A percentile compares a stretch with the other conserved stretches of the same genome.
These are phyloP conservation scores for Dryas octopetala DNA, from an alignment of 306 rosid species.

Conservation along the genomic window DNA sequence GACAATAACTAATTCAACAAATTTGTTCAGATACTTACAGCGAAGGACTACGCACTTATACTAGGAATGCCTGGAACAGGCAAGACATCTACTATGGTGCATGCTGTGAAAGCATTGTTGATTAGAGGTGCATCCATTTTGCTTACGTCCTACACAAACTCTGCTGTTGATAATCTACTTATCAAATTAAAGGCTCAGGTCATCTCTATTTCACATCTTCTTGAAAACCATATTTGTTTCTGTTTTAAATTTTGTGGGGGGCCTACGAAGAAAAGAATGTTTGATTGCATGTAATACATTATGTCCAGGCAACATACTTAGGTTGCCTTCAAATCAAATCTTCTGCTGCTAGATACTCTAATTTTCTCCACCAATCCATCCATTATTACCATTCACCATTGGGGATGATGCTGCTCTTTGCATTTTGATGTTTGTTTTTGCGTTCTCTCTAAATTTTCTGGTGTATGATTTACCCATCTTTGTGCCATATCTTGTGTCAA, in stretches of 20 bases:
- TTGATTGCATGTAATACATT: not conserved
- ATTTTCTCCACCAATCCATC: not conserved
- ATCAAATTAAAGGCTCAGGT: conserved; percentile 91
- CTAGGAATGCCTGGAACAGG: conserved; percentile 99
- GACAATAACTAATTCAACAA: conserved; percentile 7
- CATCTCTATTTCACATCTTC: conserved; percentile 11
- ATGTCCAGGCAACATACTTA: not conserved
- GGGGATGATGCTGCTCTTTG: not conserved
- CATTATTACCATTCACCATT: not conserved
- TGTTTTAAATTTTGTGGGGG: not conserved
- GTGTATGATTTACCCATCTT: not conserved
- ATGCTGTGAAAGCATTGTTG: conserved; percentile 94
- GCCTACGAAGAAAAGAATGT: no score
- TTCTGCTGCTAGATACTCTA: not conserved
- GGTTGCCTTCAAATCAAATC: not conserved
- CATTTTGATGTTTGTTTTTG: not conserved
- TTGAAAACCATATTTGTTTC: not conserved
- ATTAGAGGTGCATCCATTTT: conserved; percentile 85
- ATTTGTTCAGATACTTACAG: conserved; percentile 70
- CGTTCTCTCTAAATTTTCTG: not conserved
- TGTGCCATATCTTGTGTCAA: conserved; percentile 10
- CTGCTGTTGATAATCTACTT: conserved; percentile 94
- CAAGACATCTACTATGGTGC: conserved; percentile 95
- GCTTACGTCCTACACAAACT: conserved; percentile 92
- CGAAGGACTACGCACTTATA: conserved; percentile 88